Base-by-base conservation (phyloP, 495 filamentous ascomycete genomes). In the Sordaria brevicollis region DNA sequence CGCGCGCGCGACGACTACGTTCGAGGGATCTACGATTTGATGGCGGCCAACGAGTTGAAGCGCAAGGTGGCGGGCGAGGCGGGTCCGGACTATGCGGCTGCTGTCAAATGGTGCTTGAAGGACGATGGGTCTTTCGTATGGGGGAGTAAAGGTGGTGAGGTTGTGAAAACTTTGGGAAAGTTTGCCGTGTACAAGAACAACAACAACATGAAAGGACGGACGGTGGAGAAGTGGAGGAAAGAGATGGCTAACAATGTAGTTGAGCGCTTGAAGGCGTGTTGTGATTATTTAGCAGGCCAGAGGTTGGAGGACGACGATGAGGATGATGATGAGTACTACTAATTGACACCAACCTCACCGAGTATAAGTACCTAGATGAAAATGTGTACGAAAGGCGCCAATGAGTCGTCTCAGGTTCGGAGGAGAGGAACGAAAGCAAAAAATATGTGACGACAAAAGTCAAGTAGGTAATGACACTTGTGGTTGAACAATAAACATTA, bases 31-130 rank as follows among this genome's bases (percentile, higher is more conserved):
- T 67, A 67, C 1, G 65, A 71, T 35, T 29, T 71, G 4, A 3
- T 13, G 9, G 69, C 65, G 1, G 69, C 65, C 0, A n/a, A 25
- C 1, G 65, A 67, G 35, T 71, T 33, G 65, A 33, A 57, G 34
- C 54, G 71, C 2, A 66, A 70, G 17, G 80, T 79, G 0, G 65
- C 70, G 11, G 79, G 78, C 2, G 80, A 82, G 70, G 78, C 76
- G 0, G 80, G 81, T 0, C 65, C 66, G 1, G 80, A 79, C 25
- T 82, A 77, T 68, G 71, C 74, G 15, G 68, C 75, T 2, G 80
- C 80, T 4, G 75, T 80, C 3, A 68, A 73, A 31, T 81, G 80
- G 81, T 83, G 80, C 69, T 67, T 82, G 9, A 70, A 69, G 0
- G 74, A 74, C 1, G 67, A 72, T n/a, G 39, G 69, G 15, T n/a